Evolutionary conservation across 306 rosid species (phyloP), one percentile per base, ranked within the genome.

Genomic region (Hippophae gyantsensis): DNA sequence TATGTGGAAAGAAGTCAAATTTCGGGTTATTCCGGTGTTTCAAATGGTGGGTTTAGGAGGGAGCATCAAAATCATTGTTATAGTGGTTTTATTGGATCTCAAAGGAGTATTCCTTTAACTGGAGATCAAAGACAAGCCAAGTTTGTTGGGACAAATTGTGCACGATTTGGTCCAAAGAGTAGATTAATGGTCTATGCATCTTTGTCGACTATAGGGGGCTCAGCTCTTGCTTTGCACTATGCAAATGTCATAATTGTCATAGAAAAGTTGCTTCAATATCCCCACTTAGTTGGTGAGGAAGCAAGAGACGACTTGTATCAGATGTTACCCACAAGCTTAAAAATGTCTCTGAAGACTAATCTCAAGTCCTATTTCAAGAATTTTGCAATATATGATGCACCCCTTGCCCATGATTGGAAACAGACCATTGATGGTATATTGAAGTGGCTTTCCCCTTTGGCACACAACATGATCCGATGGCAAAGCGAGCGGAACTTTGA

Each of bases 391-490:
- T 92, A 85, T 57, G 99, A 92, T 66, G 99, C 99, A 7, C 99
- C 99, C 62, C 89, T 92, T 10, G 99, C 99, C 10, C 99, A 87
- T 48, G 87, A 82, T 58, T 92, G 99, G 99, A 88, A 88, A 81
- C 90, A 72, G 53, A 92, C 76, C 64, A 86, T 92, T 57, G 93
- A 92, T 12, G 83, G 82, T 62, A 78, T 86, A 47, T 81, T 92
- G 44, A 57, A 66, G 62, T 88, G 99, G 95, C 88, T 92, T 14
- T 79, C 86, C 13, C 96, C 96, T 0, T 74, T 88, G 54, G 99
- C 99, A 6, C 95, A 84, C 65, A 88, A 78, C 54, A 92, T 86
- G 99, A 88, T 92, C 73, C 73, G 92, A 74, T 92, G 99, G 99
- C 99, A 88, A 71, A 84, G 93, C 4, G 99, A 88, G 81, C 86